Base-by-base conservation (phyloP, 306 rosid species). In the Malus fusca region DNA sequence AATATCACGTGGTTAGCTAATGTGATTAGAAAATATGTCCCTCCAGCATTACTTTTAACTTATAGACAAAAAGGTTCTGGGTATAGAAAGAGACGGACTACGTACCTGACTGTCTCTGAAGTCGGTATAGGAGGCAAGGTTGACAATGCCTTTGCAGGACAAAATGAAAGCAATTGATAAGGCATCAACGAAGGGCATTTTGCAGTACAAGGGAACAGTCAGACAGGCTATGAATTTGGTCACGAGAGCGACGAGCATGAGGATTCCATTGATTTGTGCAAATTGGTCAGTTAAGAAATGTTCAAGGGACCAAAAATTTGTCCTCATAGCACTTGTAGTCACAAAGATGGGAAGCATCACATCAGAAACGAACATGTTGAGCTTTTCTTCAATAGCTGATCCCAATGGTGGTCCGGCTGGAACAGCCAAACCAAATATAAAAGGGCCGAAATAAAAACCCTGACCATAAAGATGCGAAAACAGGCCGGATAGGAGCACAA, bases 361-460 rank as follows among this genome's bases (percentile, higher is more conserved):
- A 0, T 81, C 81, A 1, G 63, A 71, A 37, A 79, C 80, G 28
- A 92, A 81, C 56, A 80, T 35, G 9, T 82, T 58, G 42, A 90
- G 56, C 64, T 84, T 87, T 21, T 85, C 81, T 26, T 88, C 87
- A 46, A 92, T 35, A 4, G 92, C 84, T 8, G 89, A 85, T 33
- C 93, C 96, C 35, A 87, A 58, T 0, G 92, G 93, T 13, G 90
- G 90, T 48, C 97, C 96, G 61, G 85, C 90, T 0, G 92, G 93
- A 23, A 90, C 86, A 5, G 86, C 73, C 72, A 92, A 56, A 4
- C 97, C 97, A 25, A 92, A 68, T 15, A 92, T 23, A 33, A 82
- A 78, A 67, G 90, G 89, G 12, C 97, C 96, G 4, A 84, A 66
- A 2, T 63, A 2, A 21, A 85, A 78, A 8, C 74, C 53, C 58